Percentiles rank a stretch among this genome's conserved stretches.
phyloP scores from a whole-genome alignment of 1,139 yeast genomes.

The Protomyces macrosporus region DNA sequence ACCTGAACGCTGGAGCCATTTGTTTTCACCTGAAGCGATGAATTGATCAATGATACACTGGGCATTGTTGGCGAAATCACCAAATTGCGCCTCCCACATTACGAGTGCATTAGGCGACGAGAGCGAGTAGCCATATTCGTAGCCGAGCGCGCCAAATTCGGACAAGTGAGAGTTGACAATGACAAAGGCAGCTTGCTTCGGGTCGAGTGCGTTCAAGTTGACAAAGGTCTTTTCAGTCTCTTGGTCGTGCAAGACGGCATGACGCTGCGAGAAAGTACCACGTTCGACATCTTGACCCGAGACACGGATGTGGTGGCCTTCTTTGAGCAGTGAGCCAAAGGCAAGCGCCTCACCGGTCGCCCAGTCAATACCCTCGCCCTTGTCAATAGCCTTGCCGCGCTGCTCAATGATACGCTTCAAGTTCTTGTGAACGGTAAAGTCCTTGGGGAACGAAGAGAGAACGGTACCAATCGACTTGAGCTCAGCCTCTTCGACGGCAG shows the following conservation, averaged over 20 bases:
- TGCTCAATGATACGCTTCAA: constrained; percentile 86
- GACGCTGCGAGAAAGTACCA: constrained; percentile 99
- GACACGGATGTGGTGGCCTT: constrained; percentile 94
- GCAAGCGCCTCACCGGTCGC: constrained; percentile 99
- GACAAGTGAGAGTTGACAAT: constrained; percentile 96
- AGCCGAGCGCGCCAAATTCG: constrained; percentile 98
- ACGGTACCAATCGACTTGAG: constrained; percentile 73
- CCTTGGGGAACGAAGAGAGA: constrained; percentile 77
- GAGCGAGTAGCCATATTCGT: constrained; percentile 97
- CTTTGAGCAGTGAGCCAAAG: constrained; percentile 82
- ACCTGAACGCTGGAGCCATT: constrained; percentile 99
- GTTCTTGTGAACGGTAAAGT: constrained; percentile 88
- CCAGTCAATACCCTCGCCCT: constrained; percentile 97
- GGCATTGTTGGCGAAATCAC: constrained; percentile 99
- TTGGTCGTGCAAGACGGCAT: constrained; percentile 96
- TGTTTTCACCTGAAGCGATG: constrained; percentile 92
- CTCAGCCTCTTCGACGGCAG: constrained; percentile 69
- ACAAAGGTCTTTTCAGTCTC: constrained; percentile 72
- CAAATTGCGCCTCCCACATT: constrained; percentile 99
- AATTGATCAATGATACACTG: constrained; percentile 97
- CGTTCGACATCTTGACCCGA: constrained; percentile 99
- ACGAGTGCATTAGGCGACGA: constrained; percentile 96
- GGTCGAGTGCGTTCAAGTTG: constrained; percentile 74
- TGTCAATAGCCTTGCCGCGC: constrained; percentile 80
- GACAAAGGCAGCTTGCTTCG: constrained; percentile 78